Conservation (phyloP, 345 rosid species). For the Schrenkiella parvula region DNA sequence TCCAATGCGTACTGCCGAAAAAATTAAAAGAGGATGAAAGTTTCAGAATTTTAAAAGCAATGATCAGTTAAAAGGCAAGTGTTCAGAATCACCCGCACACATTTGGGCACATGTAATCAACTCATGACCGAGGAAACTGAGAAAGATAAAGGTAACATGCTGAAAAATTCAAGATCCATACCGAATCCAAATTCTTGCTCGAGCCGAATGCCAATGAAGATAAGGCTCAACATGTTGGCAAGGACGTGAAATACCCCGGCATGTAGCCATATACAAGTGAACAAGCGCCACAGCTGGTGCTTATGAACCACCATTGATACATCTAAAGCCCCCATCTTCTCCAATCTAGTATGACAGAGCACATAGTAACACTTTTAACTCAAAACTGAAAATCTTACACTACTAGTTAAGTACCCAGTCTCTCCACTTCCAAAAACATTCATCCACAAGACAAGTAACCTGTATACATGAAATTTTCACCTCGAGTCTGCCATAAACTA, state of each 20-base stretch:
- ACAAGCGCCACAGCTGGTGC: slow-evolving; percentile 77
- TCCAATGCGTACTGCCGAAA: slow-evolving; percentile 73
- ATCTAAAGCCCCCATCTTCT: slow-evolving; percentile 77
- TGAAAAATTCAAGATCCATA: slow-evolving; percentile 25
- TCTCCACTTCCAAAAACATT: not conserved
- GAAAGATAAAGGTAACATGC: not conserved
- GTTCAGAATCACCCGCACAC: not conserved
- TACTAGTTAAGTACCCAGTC: not conserved
- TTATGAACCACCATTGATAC: slow-evolving; percentile 44
- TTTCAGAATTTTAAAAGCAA: not conserved
- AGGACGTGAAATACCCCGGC: slow-evolving; percentile 90
- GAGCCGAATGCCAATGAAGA: slow-evolving; percentile 87
- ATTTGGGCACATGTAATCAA: not conserved
- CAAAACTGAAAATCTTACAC: not conserved
- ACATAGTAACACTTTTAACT: not conserved
- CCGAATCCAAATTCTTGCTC: slow-evolving; percentile 97
- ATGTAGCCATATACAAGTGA: slow-evolving; percentile 94
- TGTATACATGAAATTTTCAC: not conserved
- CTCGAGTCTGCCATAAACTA: not conserved
- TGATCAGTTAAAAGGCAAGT: not conserved
- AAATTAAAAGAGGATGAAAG: slow-evolving; percentile 4
- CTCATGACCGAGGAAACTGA: not conserved
- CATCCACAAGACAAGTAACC: not conserved
- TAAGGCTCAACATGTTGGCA: slow-evolving; percentile 88
- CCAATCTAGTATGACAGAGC: slow-evolving; percentile 48